Base-by-base conservation (phyloP, 495 filamentous ascomycete genomes). In the Copromyces sp. region DNA sequence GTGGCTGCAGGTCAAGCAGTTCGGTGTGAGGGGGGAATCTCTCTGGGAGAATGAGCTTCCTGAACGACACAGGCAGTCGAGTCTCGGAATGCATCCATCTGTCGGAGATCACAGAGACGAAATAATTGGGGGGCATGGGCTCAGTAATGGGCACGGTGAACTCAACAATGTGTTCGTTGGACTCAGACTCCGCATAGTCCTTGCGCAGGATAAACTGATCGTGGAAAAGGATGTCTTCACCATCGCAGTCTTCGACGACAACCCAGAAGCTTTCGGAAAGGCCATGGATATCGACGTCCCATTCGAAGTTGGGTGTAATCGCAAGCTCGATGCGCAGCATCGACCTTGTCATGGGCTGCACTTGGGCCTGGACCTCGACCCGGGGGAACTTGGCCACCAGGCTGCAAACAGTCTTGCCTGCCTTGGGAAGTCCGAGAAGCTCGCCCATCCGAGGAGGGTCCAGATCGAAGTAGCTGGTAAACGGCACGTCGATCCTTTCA, bases 11-110 rank as follows among this genome's bases (percentile, higher is more conserved):
- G 74, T 98, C 94, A 12, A 98, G 83, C 24, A 98, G 82, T 40
- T 90, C 93, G 4, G 95, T 99, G 79, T 97, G 95, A 37, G 95
- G 90, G 44, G 93, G 95, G 81, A 99, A 98, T 70, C 95, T 94
- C 82, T 97, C 94, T 0, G 95, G 95, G 5, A 99, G 88, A 72
- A 96, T 90, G 17, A 99, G 84, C 78, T 97, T 97, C 78, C 95
- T 91, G 84, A 99, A 98, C 0, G 94, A 94, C 0, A 99, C 90
- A 0, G 94, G 90, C 59, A 99, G 84, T 78, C 94, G 96, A 8
- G 94, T 96, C 82, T 98, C 94, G 14, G 95, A 93, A 77, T 97
- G 93, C 93, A 98, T 95, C 95, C 95, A 99, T 71, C 96, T 87
- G 76, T 99, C 95, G 3, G 94, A 98, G 17, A 97, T 85, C 71